These are phyloP conservation scores for Saturnispora kantuleensis DNA, from an alignment of 805 yeast species.

Conservation along the genomic window DNA sequence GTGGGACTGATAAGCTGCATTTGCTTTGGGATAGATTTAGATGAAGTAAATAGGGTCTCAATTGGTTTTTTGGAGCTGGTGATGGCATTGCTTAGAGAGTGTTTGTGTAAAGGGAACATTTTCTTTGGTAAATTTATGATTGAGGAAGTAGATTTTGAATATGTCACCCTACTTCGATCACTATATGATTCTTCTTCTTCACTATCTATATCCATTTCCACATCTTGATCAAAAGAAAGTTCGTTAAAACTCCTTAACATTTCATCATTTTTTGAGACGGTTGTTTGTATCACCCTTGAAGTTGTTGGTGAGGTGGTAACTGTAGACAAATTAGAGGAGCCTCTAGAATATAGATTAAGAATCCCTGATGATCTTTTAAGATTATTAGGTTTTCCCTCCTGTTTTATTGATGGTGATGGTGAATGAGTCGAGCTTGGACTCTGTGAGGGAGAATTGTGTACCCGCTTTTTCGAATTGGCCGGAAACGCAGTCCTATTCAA, in stretches of 20 bases:
- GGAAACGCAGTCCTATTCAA: slow-evolving; percentile 23
- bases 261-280: slow-evolving; percentile 16
- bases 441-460: slow-evolving; percentile 13
- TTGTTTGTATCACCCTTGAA: slow-evolving; percentile 21
- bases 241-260: slow-evolving; percentile 28
- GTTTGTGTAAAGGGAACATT: slow-evolving; percentile 4
- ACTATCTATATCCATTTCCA: slow-evolving; percentile 1
- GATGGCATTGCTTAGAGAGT: slow-evolving; percentile 2
- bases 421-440: slow-evolving; percentile 18
- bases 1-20: background rate
- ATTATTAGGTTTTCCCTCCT: slow-evolving; percentile 2
- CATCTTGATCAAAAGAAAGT: slow-evolving; percentile 17
- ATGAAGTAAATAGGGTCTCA: background rate
- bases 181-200: background rate
- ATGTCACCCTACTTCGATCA: background rate
- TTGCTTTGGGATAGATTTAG: background rate
- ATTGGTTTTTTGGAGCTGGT: slow-evolving; percentile 4
- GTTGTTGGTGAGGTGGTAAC: slow-evolving; percentile 29
- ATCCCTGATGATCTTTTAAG: slow-evolving; percentile 38
- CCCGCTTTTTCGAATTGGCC: slow-evolving; percentile 21
- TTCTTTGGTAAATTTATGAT: slow-evolving; percentile 3
- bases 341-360: slow-evolving; percentile 32
- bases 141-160: slow-evolving; percentile 21
- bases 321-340: slow-evolving; percentile 1
- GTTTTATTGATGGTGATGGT: slow-evolving; percentile 12